These are phyloP conservation scores for Backusella westeae DNA, from an alignment of 192 early-diverging fungal genomes.

Conservation along the genomic window DNA sequence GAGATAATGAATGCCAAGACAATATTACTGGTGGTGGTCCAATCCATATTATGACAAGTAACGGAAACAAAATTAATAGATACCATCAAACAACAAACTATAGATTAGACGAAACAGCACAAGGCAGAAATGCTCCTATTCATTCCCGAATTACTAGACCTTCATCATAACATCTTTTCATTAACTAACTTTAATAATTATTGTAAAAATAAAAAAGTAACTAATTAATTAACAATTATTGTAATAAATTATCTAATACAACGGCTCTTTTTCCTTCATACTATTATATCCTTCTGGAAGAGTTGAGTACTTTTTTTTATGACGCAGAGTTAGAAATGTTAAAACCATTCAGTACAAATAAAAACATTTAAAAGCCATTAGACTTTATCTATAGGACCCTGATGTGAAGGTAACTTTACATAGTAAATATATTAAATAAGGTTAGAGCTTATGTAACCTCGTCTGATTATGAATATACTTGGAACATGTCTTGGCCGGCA, in stretches of 20 bases:
- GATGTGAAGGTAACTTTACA: too few relatives aligned
- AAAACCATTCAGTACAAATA: too few relatives aligned
- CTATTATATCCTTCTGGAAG: neutral
- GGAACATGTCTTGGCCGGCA: too few relatives aligned
- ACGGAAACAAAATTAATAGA: constrained; percentile 6
- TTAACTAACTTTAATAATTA: neutral
- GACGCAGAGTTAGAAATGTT: too few relatives aligned
- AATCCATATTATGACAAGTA: neutral
- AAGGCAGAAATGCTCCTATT: constrained; percentile 16
- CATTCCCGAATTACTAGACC: constrained; percentile 6
- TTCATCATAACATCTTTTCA: neutral
- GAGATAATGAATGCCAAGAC: neutral
- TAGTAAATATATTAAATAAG: too few relatives aligned
- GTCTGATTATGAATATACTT: too few relatives aligned
- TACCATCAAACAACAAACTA: constrained; percentile 7
- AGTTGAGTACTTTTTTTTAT: neutral
- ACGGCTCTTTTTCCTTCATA: neutral
- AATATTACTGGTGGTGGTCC: neutral
- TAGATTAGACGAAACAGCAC: constrained; percentile 1
- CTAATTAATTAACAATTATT: too few relatives aligned
- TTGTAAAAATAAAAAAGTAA: too few relatives aligned
- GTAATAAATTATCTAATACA: neutral
- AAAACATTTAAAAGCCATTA: too few relatives aligned
- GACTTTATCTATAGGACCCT: too few relatives aligned
- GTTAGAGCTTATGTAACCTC: too few relatives aligned